Percentiles rank a stretch among this genome's conserved stretches.
Evolutionary conservation across 2,329 filamentous ascomycete species (phyloP).

Genomic region (Lasiodiplodia citricola): DNA sequence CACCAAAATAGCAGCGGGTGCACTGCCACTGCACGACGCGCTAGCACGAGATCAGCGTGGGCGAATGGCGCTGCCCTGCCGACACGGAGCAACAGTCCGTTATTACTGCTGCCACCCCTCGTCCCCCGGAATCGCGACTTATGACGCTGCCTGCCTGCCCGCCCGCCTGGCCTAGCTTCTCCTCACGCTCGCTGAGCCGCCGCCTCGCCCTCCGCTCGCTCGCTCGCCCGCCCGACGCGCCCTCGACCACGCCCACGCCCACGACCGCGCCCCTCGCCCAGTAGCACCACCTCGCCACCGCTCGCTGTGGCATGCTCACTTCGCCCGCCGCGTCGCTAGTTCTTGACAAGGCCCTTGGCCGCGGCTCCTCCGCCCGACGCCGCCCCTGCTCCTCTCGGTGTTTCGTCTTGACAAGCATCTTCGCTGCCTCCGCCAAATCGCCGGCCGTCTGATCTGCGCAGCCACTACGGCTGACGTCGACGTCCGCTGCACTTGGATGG

Average conservation of each 20-base stretch:
- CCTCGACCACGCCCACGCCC: background rate
- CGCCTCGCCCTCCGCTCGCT: conserved; percentile 14
- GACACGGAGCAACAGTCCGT: conserved; percentile 1
- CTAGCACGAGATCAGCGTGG: conserved; percentile 21
- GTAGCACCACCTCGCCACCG: background rate
- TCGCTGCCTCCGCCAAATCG: conserved; percentile 21
- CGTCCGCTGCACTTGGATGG: conserved; percentile 24
- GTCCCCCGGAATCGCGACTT: conserved; percentile 14
- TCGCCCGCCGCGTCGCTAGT: conserved; percentile 11
- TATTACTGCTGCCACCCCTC: conserved; percentile 21
- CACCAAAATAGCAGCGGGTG: conserved; percentile 21
- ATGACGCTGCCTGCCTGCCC: conserved; percentile 11
- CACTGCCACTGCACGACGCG: conserved; percentile 22
- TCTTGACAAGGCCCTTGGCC: conserved; percentile 3
- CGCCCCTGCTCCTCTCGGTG: conserved; percentile 14
- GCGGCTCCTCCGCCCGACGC: conserved; percentile 2
- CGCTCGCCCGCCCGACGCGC: conserved; percentile 6
- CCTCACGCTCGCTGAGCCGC: conserved; percentile 4
- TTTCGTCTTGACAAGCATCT: conserved; percentile 24
- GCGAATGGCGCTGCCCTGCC: conserved; percentile 18
- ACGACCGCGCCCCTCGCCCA: background rate
- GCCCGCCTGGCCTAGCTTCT: conserved; percentile 4
- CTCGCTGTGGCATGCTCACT: conserved; percentile 12
- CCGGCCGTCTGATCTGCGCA: conserved; percentile 23
- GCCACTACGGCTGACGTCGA: conserved; percentile 25